Evolutionary conservation across 306 rosid species (phyloP).

Genomic region (Vachellia pachyceras): DNA sequence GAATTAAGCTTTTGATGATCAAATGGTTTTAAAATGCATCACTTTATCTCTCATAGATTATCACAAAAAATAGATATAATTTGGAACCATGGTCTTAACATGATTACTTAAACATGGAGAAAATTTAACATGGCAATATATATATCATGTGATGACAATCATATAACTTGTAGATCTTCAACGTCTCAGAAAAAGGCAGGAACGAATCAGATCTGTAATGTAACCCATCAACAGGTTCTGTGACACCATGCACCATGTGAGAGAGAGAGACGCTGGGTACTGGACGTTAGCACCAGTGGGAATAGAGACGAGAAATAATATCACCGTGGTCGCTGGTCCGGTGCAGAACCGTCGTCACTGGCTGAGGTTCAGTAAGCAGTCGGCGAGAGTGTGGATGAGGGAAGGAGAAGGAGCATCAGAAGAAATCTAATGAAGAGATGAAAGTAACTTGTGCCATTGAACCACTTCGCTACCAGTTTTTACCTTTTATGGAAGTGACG

Average conservation of each 20-base stretch:
- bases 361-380: too few relatives aligned
- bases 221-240: not conserved
- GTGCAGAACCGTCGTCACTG: not conserved
- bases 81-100: not conserved
- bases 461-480: too few relatives aligned
- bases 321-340: too few relatives aligned
- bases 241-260: not conserved
- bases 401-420: not conserved
- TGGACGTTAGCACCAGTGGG: too few relatives aligned
- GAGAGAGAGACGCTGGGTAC: too few relatives aligned
- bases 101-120: not conserved
- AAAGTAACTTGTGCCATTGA: too few relatives aligned
- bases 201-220: not conserved
- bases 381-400: not conserved
- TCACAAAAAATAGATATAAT: not conserved
- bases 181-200: not conserved
- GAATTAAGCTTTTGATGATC: not conserved
- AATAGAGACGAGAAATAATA: too few relatives aligned
- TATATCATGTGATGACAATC: not conserved
- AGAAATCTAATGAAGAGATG: too few relatives aligned
- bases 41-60: not conserved
- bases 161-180: not conserved
- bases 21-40: too few relatives aligned
- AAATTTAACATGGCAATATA: not conserved
- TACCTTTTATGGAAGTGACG: too few relatives aligned